phyloP scores from a whole-genome alignment of 2,329 filamentous ascomycete species.

The Scytalidium sp. region DNA sequence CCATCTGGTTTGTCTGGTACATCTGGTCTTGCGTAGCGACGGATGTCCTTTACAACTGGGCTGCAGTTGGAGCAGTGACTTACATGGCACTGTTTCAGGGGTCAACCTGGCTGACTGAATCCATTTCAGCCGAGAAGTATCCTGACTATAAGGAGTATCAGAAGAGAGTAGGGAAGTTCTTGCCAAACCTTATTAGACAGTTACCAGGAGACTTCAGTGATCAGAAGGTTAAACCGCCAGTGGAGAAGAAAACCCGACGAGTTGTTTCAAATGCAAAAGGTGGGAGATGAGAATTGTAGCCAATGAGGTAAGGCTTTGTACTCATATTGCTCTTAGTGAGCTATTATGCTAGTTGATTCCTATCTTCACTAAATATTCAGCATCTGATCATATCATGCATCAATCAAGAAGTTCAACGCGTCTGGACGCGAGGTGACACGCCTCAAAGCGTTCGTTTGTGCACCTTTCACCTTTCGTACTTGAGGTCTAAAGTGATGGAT shows the following conservation, averaged over 20 bases:
- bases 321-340: not conserved
- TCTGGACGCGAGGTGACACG: not conserved
- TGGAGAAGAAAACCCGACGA: slow-evolving; percentile 9
- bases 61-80: slow-evolving; percentile 62
- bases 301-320: not conserved
- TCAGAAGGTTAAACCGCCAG: slow-evolving; percentile 16
- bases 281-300: not conserved
- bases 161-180: slow-evolving; percentile 75
- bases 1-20: slow-evolving; percentile 85
- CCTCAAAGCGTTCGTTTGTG: too few relatives aligned
- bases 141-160: slow-evolving; percentile 85
- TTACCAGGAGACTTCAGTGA: slow-evolving; percentile 24
- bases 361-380: not conserved
- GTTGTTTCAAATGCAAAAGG: not conserved
- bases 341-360: not conserved
- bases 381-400: not conserved
- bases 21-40: slow-evolving; percentile 81
- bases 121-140: slow-evolving; percentile 79
- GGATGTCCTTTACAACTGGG: slow-evolving; percentile 74
- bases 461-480: not conserved
- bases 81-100: slow-evolving; percentile 84
- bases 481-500: too few relatives aligned
- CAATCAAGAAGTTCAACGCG: not conserved
- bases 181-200: slow-evolving; percentile 49
- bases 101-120: slow-evolving; percentile 85